These are phyloP conservation scores for Pseudogymnoascus sp. DNA, from an alignment of 2,329 filamentous ascomycete species.

Conservation along the genomic window DNA sequence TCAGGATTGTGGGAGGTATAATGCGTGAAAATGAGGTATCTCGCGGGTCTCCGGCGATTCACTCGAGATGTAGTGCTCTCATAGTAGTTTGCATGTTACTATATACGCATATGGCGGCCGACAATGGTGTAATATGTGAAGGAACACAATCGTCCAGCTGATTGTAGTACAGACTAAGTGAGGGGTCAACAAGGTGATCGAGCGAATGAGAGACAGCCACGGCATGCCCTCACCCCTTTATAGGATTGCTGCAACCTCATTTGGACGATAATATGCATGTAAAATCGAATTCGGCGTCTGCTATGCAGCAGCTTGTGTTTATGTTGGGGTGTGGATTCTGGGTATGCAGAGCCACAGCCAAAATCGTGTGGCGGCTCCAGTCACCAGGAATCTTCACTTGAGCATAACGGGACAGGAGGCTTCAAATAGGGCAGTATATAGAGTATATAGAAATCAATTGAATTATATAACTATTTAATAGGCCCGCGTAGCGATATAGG, in stretches of 20 bases:
- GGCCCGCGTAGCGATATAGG: no score
- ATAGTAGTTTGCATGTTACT: neutral
- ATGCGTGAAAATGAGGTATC: neutral
- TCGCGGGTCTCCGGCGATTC: neutral
- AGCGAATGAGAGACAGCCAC: neutral
- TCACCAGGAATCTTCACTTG: no score
- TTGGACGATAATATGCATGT: neutral
- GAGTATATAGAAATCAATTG: no score
- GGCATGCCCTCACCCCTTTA: neutral
- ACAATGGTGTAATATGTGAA: neutral
- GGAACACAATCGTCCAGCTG: neutral
- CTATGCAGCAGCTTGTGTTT: no score
- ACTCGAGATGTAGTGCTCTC: neutral
- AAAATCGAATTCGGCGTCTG: neutral
- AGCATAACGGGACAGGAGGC: no score
- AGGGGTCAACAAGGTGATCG: neutral
- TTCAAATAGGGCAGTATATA: no score
- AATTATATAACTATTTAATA: no score
- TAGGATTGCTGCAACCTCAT: neutral
- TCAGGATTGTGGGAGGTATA: neutral
- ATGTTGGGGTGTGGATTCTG: no score
- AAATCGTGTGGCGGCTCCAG: no score
- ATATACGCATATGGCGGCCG: neutral
- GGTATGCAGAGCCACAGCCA: no score
- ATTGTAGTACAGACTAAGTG: neutral